Percentiles rank a stretch among this genome's conserved stretches.
Evolutionary conservation across 495 filamentous ascomycete species (phyloP).

Genomic region (Aspergillus conjunctus): DNA sequence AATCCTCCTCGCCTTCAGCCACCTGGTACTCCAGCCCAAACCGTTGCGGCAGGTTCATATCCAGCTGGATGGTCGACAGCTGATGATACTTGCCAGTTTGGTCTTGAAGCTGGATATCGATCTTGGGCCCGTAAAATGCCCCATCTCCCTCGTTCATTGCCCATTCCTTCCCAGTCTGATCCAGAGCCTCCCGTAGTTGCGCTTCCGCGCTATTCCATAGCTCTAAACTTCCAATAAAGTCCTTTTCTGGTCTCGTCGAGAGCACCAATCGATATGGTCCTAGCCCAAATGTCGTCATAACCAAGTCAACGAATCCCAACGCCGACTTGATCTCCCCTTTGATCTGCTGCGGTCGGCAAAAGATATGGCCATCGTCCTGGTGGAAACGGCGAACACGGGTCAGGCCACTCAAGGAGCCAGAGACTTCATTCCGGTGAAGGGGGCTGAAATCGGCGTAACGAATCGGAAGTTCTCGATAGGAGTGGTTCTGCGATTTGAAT

Average conservation of each 20-base stretch:
- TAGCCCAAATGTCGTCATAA: conserved; percentile 74
- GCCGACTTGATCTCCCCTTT: conserved; percentile 76
- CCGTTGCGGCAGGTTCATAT: conserved; percentile 87
- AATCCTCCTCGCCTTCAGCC: conserved; percentile 55
- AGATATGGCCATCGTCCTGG: conserved; percentile 95
- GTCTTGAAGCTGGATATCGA: conserved; percentile 84
- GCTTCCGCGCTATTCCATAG: conserved; percentile 84
- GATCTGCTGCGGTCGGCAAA: conserved; percentile 84
- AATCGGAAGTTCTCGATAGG: conserved; percentile 82
- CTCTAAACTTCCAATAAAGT: conserved; percentile 75
- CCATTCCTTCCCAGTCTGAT: conserved; percentile 67
- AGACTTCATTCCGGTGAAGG: conserved; percentile 87
- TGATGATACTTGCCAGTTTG: conserved; percentile 88
- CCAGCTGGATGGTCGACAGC: conserved; percentile 88
- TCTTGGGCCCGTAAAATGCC: conserved; percentile 95
- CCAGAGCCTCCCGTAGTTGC: conserved; percentile 69
- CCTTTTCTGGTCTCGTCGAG: conserved; percentile 75
- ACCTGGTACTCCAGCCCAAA: conserved; percentile 74
- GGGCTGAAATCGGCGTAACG: conserved; percentile 93
- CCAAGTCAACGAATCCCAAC: conserved; percentile 76
- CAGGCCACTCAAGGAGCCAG: conserved; percentile 81
- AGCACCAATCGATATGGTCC: conserved; percentile 75
- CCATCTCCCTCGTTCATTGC: conserved; percentile 78
- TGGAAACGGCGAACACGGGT: conserved; percentile 92
- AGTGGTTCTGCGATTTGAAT: conserved; percentile 70